These are phyloP conservation scores for Annulohypoxylon moriforme DNA, from an alignment of 495 filamentous ascomycete species.

Conservation along the genomic window DNA sequence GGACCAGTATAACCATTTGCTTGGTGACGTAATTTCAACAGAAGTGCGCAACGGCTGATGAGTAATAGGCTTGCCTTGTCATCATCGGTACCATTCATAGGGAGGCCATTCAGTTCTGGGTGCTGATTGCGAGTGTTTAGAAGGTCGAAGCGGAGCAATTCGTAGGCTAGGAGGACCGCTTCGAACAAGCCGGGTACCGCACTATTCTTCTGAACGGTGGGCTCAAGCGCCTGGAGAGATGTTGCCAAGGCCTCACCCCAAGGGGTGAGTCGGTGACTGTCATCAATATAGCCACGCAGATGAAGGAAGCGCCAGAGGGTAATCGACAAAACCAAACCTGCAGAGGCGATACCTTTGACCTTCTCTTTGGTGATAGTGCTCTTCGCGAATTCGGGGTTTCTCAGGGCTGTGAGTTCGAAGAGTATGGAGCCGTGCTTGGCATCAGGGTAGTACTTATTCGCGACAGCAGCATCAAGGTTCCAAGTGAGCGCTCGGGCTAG, in stretches of 20 bases:
- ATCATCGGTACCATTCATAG: constrained; percentile 60
- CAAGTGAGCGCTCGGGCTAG: constrained; percentile 73
- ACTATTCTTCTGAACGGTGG: constrained; percentile 70
- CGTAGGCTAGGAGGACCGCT: constrained; percentile 74
- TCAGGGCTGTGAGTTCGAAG: constrained; percentile 68
- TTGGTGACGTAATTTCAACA: constrained; percentile 84
- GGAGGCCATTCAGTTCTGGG: constrained; percentile 61
- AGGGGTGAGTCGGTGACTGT: constrained; percentile 79
- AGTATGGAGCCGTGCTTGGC: constrained; percentile 66
- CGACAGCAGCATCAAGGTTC: constrained; percentile 71
- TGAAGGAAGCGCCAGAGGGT: constrained; percentile 89
- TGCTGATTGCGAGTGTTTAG: constrained; percentile 73
- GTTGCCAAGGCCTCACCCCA: constrained; percentile 85
- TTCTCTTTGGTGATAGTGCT: constrained; percentile 68
- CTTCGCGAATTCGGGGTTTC: constrained; percentile 71
- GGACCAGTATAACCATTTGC: constrained; percentile 94
- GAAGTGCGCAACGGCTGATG: constrained; percentile 83
- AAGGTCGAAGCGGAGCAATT: constrained; percentile 79
- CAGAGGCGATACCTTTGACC: constrained; percentile 62
- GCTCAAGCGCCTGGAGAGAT: constrained; percentile 70
- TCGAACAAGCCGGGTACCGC: constrained; percentile 56
- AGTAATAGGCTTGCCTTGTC: constrained; percentile 79
- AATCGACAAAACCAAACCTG: constrained; percentile 79
- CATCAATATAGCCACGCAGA: constrained; percentile 84
- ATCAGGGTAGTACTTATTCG: constrained; percentile 57